Evolutionary conservation across 2,329 filamentous ascomycete species (phyloP).

Genomic region (Fusarium secorum): DNA sequence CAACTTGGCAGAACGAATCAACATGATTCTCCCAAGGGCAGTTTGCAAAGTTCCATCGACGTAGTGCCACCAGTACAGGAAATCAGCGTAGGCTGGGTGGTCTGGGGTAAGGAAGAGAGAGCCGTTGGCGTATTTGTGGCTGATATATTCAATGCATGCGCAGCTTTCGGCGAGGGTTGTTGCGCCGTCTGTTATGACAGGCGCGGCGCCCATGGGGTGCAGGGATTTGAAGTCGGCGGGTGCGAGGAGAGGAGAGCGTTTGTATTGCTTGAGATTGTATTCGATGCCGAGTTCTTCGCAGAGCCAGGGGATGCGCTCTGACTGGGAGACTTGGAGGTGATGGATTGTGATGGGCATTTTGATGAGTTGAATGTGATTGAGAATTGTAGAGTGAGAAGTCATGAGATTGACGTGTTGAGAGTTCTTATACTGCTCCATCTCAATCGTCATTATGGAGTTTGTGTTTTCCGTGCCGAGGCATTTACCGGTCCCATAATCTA

Average conservation of each 20-base stretch:
- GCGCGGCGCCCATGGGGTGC: slow-evolving; percentile 63
- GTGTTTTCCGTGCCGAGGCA: slow-evolving; percentile 10
- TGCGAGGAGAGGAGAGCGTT: slow-evolving; percentile 27
- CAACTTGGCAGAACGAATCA: slow-evolving; percentile 34
- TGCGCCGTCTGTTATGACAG: slow-evolving; percentile 65
- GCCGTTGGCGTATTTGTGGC: slow-evolving; percentile 60
- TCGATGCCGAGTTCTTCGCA: slow-evolving; percentile 68
- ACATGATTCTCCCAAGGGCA: slow-evolving; percentile 49
- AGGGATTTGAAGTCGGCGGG: slow-evolving; percentile 36
- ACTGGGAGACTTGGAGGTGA: slow-evolving; percentile 66
- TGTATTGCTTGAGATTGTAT: slow-evolving; percentile 50
- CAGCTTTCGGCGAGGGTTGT: slow-evolving; percentile 65
- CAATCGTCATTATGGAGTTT: slow-evolving; percentile 7
- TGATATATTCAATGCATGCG: slow-evolving; percentile 70
- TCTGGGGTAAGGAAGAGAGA: slow-evolving; percentile 55
- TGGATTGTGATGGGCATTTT: slow-evolving; percentile 53
- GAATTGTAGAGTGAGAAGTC: background rate
- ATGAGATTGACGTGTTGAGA: too few relatives aligned
- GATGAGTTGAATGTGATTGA: background rate
- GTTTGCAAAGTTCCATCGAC: slow-evolving; percentile 56
- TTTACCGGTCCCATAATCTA: slow-evolving; percentile 9
- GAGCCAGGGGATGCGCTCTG: slow-evolving; percentile 70
- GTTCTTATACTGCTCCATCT: slow-evolving; percentile 4
- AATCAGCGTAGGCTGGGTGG: slow-evolving; percentile 63
- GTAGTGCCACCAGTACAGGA: slow-evolving; percentile 72